Evolutionary conservation across 2,329 filamentous ascomycete genomes (phyloP), one percentile per base, ranked within the genome.

Genomic region (Rasamsonia emersonii): DNA sequence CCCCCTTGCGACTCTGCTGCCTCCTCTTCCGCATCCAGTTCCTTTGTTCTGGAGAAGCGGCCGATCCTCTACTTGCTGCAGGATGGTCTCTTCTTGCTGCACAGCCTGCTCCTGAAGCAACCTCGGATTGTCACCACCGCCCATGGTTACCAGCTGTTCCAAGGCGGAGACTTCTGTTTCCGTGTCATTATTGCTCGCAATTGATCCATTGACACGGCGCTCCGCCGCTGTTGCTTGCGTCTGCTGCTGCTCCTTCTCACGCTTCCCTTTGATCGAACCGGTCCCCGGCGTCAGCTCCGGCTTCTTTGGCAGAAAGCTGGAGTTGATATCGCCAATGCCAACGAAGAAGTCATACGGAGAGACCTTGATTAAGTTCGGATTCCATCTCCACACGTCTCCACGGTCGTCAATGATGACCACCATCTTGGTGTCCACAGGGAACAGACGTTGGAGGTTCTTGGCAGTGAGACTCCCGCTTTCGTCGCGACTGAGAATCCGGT

Each of bases 331-430:
- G 40, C 91, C 91, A 41, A 95, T 94, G 10, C 91, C 91, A 36
- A 93, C 85, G 64, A 96, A 98, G 61, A 98, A 98, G 56, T 96
- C 89, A 56, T 94, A 98, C 0, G 89, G 86, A 1, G 79, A 79
- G 19, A 98, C 91, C 55, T 93, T 94, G 63, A 98, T 86, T 20
- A 98, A 72, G 50, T 98, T 95, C 4, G 82, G 75, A 46, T 82
- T 81, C 70, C 94, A 96, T 45, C 80, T 77, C 91, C 91, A 98
- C 5, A 98, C 89, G 55, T 98, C 91, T 32, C 86, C 86, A 45
- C 91, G 77, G 59, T 98, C 91, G 54, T 98, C 91, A 43, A 98
- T 98, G 48, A 98, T 95, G 37, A 95, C 88, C 1, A 95, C 93
- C 91, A 98, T 98, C 59, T 93, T 89, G 4, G 89, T 96, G 59